These are phyloP conservation scores for Zymoseptoria passerinii DNA, from an alignment of 2,329 filamentous ascomycete species.

Conservation along the genomic window DNA sequence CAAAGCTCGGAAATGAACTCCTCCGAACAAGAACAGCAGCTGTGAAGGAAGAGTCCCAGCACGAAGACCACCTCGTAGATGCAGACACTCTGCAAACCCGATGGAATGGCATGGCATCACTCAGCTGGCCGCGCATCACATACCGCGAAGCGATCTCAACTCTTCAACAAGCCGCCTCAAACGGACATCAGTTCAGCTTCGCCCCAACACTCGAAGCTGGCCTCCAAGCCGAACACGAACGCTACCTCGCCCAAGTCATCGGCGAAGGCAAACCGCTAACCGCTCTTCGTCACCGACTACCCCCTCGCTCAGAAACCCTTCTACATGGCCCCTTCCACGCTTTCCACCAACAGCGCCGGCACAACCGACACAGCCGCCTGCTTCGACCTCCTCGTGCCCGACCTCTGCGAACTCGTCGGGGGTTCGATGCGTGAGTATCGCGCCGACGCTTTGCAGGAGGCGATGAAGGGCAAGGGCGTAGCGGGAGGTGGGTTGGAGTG, in stretches of 20 bases:
- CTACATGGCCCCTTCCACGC: constrained; percentile 61
- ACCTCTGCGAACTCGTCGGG: constrained; percentile 77
- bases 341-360: constrained; percentile 8
- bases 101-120: constrained; percentile 62
- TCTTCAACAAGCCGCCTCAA: constrained; percentile 47
- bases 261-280: constrained; percentile 61
- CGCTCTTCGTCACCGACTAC: constrained; percentile 89
- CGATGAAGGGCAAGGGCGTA: constrained; percentile 64
- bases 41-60: constrained; percentile 25
- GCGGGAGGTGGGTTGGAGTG: constrained; percentile 51
- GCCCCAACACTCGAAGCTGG: constrained; percentile 62
- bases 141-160: constrained; percentile 69
- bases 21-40: constrained; percentile 25
- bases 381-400: constrained; percentile 82
- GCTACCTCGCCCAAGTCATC: constrained; percentile 64
- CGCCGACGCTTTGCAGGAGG: constrained; percentile 54
- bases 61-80: constrained; percentile 31
- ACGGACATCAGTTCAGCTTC: constrained; percentile 52
- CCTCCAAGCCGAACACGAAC: constrained; percentile 87
- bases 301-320: constrained; percentile 86
- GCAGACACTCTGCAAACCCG: constrained; percentile 52
- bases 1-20: constrained; percentile 48
- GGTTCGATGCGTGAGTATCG: constrained; percentile 85
- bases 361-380: constrained; percentile 62
- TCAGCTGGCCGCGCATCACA: constrained; percentile 76